phyloP scores from a whole-genome alignment of 129 eudicot species.

The Chrysanthemum lavandulifolium region DNA sequence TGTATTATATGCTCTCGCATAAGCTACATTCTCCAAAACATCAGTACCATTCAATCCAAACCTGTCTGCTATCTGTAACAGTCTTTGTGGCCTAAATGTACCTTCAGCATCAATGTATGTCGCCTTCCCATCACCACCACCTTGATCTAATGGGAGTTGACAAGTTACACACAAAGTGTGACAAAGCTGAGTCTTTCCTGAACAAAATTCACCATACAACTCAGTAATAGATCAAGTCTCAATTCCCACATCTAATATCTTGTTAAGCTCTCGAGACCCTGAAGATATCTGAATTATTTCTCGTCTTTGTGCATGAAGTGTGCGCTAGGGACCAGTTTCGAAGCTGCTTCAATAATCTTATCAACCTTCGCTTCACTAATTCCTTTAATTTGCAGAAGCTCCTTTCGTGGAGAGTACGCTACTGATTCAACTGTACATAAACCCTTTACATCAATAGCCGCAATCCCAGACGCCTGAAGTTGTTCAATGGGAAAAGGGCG shows the following conservation, averaged over 20 bases:
- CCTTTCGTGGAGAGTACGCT: constrained; percentile 88
- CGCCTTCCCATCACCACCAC: constrained; percentile 99
- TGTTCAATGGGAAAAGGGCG: no score
- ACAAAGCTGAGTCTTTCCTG: constrained; percentile 98
- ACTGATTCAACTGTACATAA: constrained; percentile 95
- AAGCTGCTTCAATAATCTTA: constrained; percentile 96
- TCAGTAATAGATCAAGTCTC: constrained; percentile 96
- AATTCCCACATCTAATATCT: constrained; percentile 86
- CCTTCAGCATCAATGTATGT: constrained; percentile 99
- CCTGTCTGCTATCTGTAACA: constrained; percentile 91
- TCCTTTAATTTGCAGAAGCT: constrained; percentile 93
- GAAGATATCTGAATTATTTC: constrained; percentile 92
- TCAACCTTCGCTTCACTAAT: constrained; percentile 99
- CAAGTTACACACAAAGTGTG: constrained; percentile 94
- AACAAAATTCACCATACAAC: constrained; percentile 83
- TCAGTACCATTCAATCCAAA: constrained; percentile 85
- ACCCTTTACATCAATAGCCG: constrained; percentile 88
- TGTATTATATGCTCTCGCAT: constrained; percentile 94
- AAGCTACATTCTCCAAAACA: constrained; percentile 94
- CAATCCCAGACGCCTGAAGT: constrained; percentile 75
- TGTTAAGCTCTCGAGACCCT: constrained; percentile 92
- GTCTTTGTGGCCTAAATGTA: constrained; percentile 94
- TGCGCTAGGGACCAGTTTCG: constrained; percentile 92
- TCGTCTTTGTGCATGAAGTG: constrained; percentile 78
- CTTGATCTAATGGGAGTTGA: constrained; percentile 94